These are phyloP conservation scores for Apostasia ramifera DNA, from an alignment of 106 monocot species.

Conservation along the genomic window DNA sequence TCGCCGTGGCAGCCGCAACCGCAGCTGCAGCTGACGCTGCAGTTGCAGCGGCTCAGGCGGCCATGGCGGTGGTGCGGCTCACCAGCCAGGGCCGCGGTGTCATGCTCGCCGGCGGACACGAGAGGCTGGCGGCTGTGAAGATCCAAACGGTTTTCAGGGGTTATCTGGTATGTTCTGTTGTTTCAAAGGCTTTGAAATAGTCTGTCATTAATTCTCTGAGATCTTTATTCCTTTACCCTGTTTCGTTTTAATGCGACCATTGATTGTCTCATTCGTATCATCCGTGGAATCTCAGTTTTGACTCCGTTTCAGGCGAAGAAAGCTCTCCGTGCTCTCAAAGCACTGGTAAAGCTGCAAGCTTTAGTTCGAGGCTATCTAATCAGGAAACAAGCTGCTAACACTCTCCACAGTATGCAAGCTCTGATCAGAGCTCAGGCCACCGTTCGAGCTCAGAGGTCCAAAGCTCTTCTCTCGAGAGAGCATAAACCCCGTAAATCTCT, in stretches of 20 bases:
- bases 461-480: not conserved
- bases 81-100: conserved; percentile 53
- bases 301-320: conserved; percentile 56
- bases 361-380: conserved; percentile 87
- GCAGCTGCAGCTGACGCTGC: conserved; percentile 84
- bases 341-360: conserved; percentile 84
- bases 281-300: not conserved
- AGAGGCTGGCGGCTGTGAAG: conserved; percentile 53
- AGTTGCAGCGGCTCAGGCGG: conserved; percentile 71
- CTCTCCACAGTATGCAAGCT: conserved; percentile 60
- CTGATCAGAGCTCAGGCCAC: conserved; percentile 55
- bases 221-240: not conserved
- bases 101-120: conserved; percentile 17
- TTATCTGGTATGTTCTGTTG: conserved; percentile 48
- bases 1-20: conserved; percentile 80
- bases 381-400: conserved; percentile 47
- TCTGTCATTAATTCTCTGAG: not conserved
- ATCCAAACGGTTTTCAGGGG: conserved; percentile 82
- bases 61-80: conserved; percentile 71
- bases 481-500: conserved; percentile 26
- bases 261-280: not conserved
- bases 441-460: conserved; percentile 24
- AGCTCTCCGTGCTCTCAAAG: conserved; percentile 71
- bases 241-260: not conserved
- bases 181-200: not conserved